Evolutionary conservation across 1,139 yeast species (phyloP), one percentile per base, ranked within the genome.

Genomic region (Meyerozyma elateridarum): DNA sequence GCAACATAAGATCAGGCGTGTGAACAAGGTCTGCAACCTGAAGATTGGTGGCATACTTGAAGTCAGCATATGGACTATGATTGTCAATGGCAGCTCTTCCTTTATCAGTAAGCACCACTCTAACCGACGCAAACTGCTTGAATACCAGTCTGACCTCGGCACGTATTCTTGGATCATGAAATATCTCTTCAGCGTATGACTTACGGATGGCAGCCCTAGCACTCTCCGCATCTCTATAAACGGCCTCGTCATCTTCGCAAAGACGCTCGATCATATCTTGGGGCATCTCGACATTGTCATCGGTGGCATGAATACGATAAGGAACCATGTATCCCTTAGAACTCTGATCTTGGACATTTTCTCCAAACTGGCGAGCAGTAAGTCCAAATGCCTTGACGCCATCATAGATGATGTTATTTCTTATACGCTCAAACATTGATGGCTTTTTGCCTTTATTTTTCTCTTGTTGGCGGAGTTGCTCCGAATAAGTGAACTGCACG

Each of bases 41-140:
- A 49, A 93, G 73, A 56, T 87, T 84, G 35, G 78, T 73, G 12
- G 96, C 95, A 56, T 91, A 93, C 54, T 91, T 93, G 61, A 93
- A 81, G 49, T 87, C 96, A 38, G 83, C 87, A 49, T 79, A 89
- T 2, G 91, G 84, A 41, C 91, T 81, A 40, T 79, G 79, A 36
- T 75, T 79, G 44, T 83, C 94, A 41, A 91, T 91, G 42, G 82
- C 78, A 30, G 76, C 67, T 47, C 76, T 76, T 39, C 99, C 99
- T 59, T 85, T 88, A 42, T 88, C 94, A 0, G 97, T 89, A 25
- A 89, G 61, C 11, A 76, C 73, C 15, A 89, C 81, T 52, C 84
- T 82, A 14, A 89, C 72, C 16, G 73, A 70, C 11, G 94, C 87
- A 48, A 73, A 78, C 25, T 71, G 68, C 53, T 78, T 75, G 53